These are phyloP conservation scores for Neurospora africana DNA, from an alignment of 495 filamentous ascomycete species.

Conservation along the genomic window DNA sequence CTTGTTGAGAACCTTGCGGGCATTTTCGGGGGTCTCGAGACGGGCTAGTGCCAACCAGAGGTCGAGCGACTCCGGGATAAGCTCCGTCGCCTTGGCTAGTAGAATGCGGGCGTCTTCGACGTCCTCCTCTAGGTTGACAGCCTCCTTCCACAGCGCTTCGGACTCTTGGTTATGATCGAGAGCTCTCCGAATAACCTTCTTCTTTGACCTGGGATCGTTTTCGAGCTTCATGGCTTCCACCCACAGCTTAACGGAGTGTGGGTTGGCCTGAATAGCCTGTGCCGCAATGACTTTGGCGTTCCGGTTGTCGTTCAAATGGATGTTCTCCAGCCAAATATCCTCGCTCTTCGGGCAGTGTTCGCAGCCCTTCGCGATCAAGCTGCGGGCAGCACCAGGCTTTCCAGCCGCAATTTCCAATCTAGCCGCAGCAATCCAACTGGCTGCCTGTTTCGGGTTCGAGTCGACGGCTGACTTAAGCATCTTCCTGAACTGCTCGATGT, in stretches of 20 bases:
- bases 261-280: constrained; percentile 81
- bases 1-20: constrained; percentile 88
- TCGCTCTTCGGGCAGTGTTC: constrained; percentile 87
- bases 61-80: constrained; percentile 86
- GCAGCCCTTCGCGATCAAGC: constrained; percentile 74
- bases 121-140: constrained; percentile 91
- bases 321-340: constrained; percentile 91
- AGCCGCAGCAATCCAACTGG: constrained; percentile 95
- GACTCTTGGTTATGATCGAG: constrained; percentile 85
- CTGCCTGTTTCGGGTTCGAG: constrained; percentile 87
- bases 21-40: constrained; percentile 78
- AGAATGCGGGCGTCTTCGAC: constrained; percentile 75
- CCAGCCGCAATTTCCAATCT: constrained; percentile 87
- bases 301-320: constrained; percentile 78
- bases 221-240: constrained; percentile 91
- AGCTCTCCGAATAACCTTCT: constrained; percentile 80
- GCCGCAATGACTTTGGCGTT: constrained; percentile 97
- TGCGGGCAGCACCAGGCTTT: constrained; percentile 76
- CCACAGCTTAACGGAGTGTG: constrained; percentile 83
- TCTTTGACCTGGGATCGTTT: constrained; percentile 65
- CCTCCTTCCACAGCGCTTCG: constrained; percentile 90
- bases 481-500: constrained; percentile 90
- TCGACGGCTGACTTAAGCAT: constrained; percentile 89
- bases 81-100: constrained; percentile 84
- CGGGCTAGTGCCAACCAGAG: constrained; percentile 90